Evolutionary conservation across 2,329 filamentous ascomycete genomes (phyloP), one percentile per base, ranked within the genome.

Genomic region (Ilyonectria mors-panacis): DNA sequence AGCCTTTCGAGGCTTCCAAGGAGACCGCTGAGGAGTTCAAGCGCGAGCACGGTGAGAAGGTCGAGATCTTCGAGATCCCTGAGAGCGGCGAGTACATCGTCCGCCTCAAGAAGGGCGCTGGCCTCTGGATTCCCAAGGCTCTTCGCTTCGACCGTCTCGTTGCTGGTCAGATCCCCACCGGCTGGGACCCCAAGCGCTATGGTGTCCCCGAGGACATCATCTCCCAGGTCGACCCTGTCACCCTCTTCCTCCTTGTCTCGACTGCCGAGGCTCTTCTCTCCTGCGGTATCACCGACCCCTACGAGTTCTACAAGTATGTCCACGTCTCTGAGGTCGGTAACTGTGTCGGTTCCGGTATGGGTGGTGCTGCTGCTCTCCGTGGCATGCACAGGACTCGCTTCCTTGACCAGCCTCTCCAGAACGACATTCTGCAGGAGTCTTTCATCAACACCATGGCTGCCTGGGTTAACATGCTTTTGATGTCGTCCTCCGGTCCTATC

Each of bases 391-490:
- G 95, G 83, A 95, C 98, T 81, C 93, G 96, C 67, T 98, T 92
- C 90, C 88, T 98, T 70, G 96, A 99, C 85, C 96, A 95, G 85
- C 96, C 95, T 63, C 89, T 99, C 56, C 97, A 99, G 84, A 99
- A 98, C 84, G 96, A 99, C 79, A 98, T 99, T 79, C 89, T 99
- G 15, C 97, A 99, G 80, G 96, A 99, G 84, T 98, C 96, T 13
- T 99, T 99, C 87, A 98, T 99, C 89, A 99, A 99, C 88, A 99
- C 96, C 63, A 99, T 99, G 95, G 92, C 94, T 75, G 96, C 96
- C 17, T 99, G 96, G 96, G 95, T 99, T 65, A 99, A 99, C 87
- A 99, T 99, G 96, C 86, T 99, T 83, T 87, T 99, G 71, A 86
- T 99, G 71, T 99, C 96, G 5, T 98, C 96, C 6, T 98, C 96